phyloP scores from a whole-genome alignment of 2,329 filamentous ascomycete species.

The Whalleya microplaca region DNA sequence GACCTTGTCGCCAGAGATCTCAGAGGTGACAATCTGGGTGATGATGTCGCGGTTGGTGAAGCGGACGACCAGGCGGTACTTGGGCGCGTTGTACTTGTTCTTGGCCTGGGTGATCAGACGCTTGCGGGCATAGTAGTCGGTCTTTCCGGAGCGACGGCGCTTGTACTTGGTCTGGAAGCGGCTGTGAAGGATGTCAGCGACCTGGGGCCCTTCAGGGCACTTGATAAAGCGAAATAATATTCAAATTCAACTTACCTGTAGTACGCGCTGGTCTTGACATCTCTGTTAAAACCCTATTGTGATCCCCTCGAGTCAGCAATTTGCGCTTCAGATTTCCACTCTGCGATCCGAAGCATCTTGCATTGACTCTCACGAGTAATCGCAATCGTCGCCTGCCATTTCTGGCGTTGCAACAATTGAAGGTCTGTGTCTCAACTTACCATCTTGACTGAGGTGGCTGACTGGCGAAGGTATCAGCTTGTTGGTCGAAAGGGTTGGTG shows the following conservation, averaged over 20 bases:
- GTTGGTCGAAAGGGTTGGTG: conserved; percentile 25
- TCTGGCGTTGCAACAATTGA: conserved; percentile 35
- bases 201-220: not conserved
- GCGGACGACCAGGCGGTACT: conserved; percentile 99
- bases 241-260: conserved; percentile 73
- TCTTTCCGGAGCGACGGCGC: conserved; percentile 94
- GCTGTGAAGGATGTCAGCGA: conserved; percentile 53
- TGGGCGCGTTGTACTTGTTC: conserved; percentile 99
- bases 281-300: conserved; percentile 84
- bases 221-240: not conserved
- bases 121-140: conserved; percentile 99
- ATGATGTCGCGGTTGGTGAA: conserved; percentile 99
- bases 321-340: conserved; percentile 86
- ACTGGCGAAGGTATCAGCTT: conserved; percentile 38
- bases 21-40: conserved; percentile 93
- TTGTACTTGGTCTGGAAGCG: conserved; percentile 99
- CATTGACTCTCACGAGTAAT: conserved; percentile 69
- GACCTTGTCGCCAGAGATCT: conserved; percentile 98
- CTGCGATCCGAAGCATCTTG: conserved; percentile 95
- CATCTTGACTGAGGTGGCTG: conserved; percentile 66
- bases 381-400: conserved; percentile 34
- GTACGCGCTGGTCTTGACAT: conserved; percentile 97
- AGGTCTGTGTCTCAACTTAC: conserved; percentile 58
- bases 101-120: conserved; percentile 99
- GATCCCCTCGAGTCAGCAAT: conserved; percentile 94